Base-by-base conservation (phyloP, 495 filamentous ascomycete genomes). In the Pyrenopolyporus hunteri region DNA sequence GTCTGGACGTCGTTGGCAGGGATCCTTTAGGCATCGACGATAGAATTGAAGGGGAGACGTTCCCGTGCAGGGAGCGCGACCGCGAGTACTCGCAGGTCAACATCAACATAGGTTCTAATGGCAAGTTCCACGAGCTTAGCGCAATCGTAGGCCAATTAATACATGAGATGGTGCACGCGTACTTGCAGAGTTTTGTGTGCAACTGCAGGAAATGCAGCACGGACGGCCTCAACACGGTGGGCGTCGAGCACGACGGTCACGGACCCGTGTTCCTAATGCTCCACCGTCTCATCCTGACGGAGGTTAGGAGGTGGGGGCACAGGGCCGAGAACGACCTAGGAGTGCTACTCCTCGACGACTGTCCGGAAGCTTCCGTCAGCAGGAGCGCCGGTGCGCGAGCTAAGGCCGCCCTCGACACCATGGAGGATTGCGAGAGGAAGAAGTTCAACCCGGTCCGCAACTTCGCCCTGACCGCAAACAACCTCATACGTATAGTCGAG, bases 121-220 rank as follows among this genome's bases (percentile, higher is more conserved):
- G 16, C 3, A 6, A 0, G 14, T 0, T 56, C 3, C 51, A 51
- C 23, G 5, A 46, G 7, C 45, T 61, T 1, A 4, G 11, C 7
- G 33, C n/a, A 2, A 46, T 66, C 16, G 9, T 61, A 7, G 50
- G 44, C 4, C 36, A 33, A 31, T 42, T 66, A 2, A 47, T 61
- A 13, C 57, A 61, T 45, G 63, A 66, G 51, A 61, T 66, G 57
- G 39, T 66, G 6, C 57, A 61, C 40, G 56, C 56, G 8, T 66
- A 57, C 6, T 11, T 56, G 14, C 16, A 1, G 6, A 3, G 26
- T 10, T 66, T 46, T 23, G 46, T 13, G 0, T 66, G 63, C 51
- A 20, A 61, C 19, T 66, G 63, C 40, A 1, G 0, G 0, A 11
- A 0, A 8, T 66, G 63, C 23, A 26, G 19, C 5, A 46, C 20